Evolutionary conservation across 371 early-diverging fungal genomes (phyloP).

Genomic region (Encephalitozoon intestinalis): DNA sequence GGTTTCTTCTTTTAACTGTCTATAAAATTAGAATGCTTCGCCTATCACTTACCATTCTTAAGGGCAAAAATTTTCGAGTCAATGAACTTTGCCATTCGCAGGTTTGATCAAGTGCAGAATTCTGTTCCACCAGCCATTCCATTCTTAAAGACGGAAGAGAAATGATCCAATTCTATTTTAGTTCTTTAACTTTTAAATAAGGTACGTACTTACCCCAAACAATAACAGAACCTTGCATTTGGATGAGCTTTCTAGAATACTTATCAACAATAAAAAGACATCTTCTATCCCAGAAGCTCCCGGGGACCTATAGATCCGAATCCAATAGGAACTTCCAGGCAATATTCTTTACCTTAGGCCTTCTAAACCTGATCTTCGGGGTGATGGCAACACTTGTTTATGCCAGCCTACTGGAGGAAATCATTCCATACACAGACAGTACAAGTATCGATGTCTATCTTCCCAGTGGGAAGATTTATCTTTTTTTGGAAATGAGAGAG

Average conservation of each 20-base stretch:
- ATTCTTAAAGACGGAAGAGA: neutral
- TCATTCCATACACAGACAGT: neutral
- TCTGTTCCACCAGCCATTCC: neutral
- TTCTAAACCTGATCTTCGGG: neutral
- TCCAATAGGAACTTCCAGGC: neutral
- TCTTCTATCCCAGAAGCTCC: neutral
- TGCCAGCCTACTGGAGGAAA: neutral
- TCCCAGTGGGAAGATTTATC: conserved; percentile 19
- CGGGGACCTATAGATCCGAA: neutral
- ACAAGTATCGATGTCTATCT: conserved; percentile 3
- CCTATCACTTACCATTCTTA: conserved; percentile 21
- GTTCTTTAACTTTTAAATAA: neutral
- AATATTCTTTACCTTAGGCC: neutral
- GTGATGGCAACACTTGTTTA: conserved; percentile 11
- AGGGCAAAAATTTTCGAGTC: conserved; percentile 8
- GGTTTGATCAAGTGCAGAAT: neutral
- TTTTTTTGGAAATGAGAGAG: conserved; percentile 69
- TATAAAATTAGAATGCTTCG: conserved; percentile 3
- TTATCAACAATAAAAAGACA: neutral
- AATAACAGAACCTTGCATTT: neutral
- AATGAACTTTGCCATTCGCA: neutral
- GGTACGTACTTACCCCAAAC: neutral
- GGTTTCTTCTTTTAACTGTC: conserved; percentile 80
- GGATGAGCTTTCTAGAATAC: neutral
- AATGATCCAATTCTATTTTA: neutral